Evolutionary conservation across 208 protist genomes (phyloP), one percentile per base, ranked within the genome.

Genomic region (Leishmania amazonensis): DNA sequence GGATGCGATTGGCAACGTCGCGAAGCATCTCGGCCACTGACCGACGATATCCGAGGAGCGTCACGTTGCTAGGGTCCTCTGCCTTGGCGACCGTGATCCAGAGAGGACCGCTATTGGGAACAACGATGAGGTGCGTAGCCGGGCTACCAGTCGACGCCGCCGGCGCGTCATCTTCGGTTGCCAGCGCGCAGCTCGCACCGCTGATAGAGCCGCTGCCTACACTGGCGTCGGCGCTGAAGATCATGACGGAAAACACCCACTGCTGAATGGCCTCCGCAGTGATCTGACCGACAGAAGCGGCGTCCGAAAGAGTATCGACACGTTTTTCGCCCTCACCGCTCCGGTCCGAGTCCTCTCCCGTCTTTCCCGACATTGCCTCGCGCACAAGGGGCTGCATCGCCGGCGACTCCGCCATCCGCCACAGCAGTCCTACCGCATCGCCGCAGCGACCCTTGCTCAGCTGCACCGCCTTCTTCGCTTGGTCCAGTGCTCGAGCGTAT

Each of bases 391-490:
- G 45, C 58, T 76, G 84, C 84, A 76, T 71, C 64, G 45, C 76
- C 3, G 84, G 71, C 58, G 81, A 72, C 31, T 83, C 78, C 0
- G 90, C 88, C 74, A 97, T 81, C 74, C 88, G 88, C 80, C 89
- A 90, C 83, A 94, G 89, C 77, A 95, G 84, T n/a, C 89, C 94
- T 24, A 93, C 85, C 9, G 85, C 87, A 74, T 97, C 94, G 3
- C 91, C 94, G 84, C 84, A 90, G 60, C 83, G 71, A 9, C 73
- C 85, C 53, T 78, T 67, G 68, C 78, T 83, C 54, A 49, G 67
- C 78, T 86, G 86, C 45, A 93, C 90, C 42, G 94, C 91, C 78
- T 95, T 95, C 42, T 91, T 11, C 0, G 86, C 89, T 86, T 97
- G 84, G 31, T 89, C 84, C 70, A 95, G 68, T 58, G 94, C 94